Conservation (phyloP, 352 stramenopile species). For the Pythium aristosporum region DNA sequence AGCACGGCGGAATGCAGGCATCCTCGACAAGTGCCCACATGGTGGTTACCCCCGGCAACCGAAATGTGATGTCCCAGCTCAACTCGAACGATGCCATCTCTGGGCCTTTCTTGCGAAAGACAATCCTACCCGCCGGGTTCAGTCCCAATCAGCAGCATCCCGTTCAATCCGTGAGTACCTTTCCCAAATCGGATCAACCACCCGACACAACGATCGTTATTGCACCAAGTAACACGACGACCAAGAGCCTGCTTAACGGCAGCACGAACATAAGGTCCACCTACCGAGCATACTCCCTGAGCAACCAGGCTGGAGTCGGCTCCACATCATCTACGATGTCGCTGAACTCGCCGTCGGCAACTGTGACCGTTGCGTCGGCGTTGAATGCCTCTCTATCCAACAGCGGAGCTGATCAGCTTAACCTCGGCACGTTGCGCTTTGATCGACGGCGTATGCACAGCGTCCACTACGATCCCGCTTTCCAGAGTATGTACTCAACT, state of each 20-base stretch:
- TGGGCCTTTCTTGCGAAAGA: conserved; percentile 47
- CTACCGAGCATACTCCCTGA: conserved; percentile 19
- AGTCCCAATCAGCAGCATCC: conserved; percentile 19
- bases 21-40: conserved; percentile 6
- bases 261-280: conserved; percentile 14
- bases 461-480: conserved; percentile 55
- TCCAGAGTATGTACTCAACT: conserved; percentile 29
- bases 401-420: conserved; percentile 33
- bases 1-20: conserved; percentile 11
- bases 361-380: conserved; percentile 52
- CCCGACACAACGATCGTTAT: conserved; percentile 45
- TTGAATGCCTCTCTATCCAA: conserved; percentile 29
- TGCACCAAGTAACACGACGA: conserved; percentile 43
- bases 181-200: conserved; percentile 42
- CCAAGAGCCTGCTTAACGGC: conserved; percentile 36
- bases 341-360: conserved; percentile 28
- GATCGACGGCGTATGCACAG: conserved; percentile 47
- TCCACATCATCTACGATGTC: conserved; percentile 9
- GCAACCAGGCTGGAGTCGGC: conserved; percentile 28
- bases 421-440: conserved; percentile 38
- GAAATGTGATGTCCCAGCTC: conserved; percentile 29
- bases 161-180: conserved; percentile 28
- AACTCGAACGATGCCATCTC: conserved; percentile 38
- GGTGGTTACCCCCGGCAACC: conserved; percentile 17
- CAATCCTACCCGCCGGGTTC: conserved; percentile 23